A percentile compares a stretch with the other conserved stretches of the same genome.
phyloP scores from a whole-genome alignment of 495 filamentous ascomycete species.

The Penicillium lagena region DNA sequence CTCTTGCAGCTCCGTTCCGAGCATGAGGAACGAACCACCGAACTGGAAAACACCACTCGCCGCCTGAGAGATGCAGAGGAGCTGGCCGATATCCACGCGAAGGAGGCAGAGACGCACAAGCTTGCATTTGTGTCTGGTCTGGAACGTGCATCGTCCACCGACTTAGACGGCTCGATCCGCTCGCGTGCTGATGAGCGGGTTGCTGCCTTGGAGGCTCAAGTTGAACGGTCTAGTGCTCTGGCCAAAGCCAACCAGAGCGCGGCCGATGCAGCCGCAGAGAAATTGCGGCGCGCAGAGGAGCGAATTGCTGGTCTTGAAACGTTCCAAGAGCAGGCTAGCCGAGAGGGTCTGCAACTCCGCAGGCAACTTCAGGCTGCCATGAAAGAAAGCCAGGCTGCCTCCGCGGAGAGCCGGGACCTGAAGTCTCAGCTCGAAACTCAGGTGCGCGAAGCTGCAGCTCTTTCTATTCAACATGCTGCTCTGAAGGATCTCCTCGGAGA shows the following conservation, averaged over 20 bases:
- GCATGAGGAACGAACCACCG: slow-evolving; percentile 74
- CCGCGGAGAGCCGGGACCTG: slow-evolving; percentile 70
- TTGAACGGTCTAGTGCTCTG: slow-evolving; percentile 68
- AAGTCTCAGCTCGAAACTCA: slow-evolving; percentile 73
- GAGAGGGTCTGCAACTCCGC: slow-evolving; percentile 82
- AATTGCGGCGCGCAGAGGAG: slow-evolving; percentile 86
- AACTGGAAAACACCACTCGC: slow-evolving; percentile 68
- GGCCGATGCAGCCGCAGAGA: slow-evolving; percentile 83
- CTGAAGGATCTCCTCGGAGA: slow-evolving; percentile 90
- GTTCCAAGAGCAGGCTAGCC: slow-evolving; percentile 92
- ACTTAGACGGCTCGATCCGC: slow-evolving; percentile 39
- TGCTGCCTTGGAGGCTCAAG: slow-evolving; percentile 67
- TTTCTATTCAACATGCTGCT: slow-evolving; percentile 83
- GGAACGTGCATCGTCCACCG: slow-evolving; percentile 49
- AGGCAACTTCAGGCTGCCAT: slow-evolving; percentile 80
- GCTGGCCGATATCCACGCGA: slow-evolving; percentile 77
- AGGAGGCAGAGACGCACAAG: slow-evolving; percentile 81
- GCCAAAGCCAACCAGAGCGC: slow-evolving; percentile 83
- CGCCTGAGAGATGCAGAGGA: slow-evolving; percentile 84
- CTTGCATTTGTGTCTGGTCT: slow-evolving; percentile 78
- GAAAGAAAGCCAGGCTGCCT: slow-evolving; percentile 69
- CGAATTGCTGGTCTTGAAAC: slow-evolving; percentile 93
- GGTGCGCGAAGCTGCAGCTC: slow-evolving; percentile 81
- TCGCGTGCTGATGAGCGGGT: slow-evolving; percentile 70
- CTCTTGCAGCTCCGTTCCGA: slow-evolving; percentile 73